A percentile compares a stretch with the other conserved stretches of the same genome.
These are phyloP conservation scores for Zea luxurians DNA, from an alignment of 176 grass and related monocot genomes.

Conservation along the genomic window DNA sequence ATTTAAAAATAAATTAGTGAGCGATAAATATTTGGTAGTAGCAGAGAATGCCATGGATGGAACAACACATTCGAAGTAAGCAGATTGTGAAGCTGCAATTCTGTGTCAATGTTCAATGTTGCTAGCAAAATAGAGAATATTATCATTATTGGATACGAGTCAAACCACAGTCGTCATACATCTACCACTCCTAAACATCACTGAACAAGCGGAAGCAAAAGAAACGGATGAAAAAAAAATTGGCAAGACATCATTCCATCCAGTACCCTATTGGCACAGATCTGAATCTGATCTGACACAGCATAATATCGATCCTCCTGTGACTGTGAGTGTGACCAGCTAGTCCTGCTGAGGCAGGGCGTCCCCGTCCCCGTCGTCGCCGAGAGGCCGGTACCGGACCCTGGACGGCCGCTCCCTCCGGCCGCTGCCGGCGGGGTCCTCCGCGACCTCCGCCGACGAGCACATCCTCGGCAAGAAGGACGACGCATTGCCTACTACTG, in stretches of 20 bases:
- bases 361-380: conserved; percentile 8
- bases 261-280: neutral
- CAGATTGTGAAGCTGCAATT: too few species aligned
- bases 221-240: neutral
- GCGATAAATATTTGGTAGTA: too few species aligned
- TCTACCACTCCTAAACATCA: too few species aligned
- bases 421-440: neutral
- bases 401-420: neutral
- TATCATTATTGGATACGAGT: too few species aligned
- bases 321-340: neutral
- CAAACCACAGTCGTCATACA: too few species aligned
- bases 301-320: neutral
- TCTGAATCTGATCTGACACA: neutral
- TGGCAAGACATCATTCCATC: neutral
- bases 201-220: too few species aligned
- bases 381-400: conserved; percentile 32
- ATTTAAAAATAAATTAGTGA: too few species aligned
- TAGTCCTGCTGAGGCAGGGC: neutral
- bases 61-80: too few species aligned
- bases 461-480: conserved; percentile 52
- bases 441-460: conserved; percentile 42
- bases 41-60: too few species aligned
- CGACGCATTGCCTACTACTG: neutral
- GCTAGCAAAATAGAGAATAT: too few species aligned
- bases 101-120: too few species aligned